These are phyloP conservation scores for Alternaria sp. DNA, from an alignment of 2,329 filamentous ascomycete genomes.

Conservation along the genomic window DNA sequence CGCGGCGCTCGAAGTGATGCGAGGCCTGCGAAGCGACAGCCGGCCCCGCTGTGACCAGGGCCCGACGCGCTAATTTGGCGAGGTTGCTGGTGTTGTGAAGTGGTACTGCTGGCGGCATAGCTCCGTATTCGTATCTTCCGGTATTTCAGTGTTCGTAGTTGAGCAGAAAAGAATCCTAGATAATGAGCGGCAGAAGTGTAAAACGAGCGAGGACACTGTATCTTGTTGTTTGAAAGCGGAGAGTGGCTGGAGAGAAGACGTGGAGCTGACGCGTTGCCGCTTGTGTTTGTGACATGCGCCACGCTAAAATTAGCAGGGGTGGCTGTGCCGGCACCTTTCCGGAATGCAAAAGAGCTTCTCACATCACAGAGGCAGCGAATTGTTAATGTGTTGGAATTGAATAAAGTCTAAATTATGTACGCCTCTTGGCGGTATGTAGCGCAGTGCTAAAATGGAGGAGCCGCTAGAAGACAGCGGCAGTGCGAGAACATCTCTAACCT, in stretches of 20 bases:
- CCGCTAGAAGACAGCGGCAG: neutral
- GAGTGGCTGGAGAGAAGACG: conserved; percentile 18
- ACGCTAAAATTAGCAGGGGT: conserved; percentile 32
- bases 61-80: conserved; percentile 38
- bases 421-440: neutral
- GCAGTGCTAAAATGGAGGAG: neutral
- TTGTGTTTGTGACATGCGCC: conserved; percentile 29
- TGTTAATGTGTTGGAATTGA: neutral
- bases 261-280: conserved; percentile 28
- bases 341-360: neutral
- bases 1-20: conserved; percentile 59
- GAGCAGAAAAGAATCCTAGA: neutral
- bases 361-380: neutral
- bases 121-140: conserved; percentile 2
- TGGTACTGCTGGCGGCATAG: conserved; percentile 38
- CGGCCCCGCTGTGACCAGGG: conserved; percentile 39
- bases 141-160: neutral
- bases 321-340: conserved; percentile 23
- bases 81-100: conserved; percentile 17
- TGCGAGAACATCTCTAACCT: neutral
- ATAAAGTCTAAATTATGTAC: neutral
- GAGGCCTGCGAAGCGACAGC: conserved; percentile 28
- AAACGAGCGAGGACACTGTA: neutral
- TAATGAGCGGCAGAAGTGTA: neutral
- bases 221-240: neutral